A percentile compares a stretch with the other conserved stretches of the same genome.
Conservation (phyloP, 495 filamentous ascomycete species). For the Parachaetomium inaequale region DNA sequence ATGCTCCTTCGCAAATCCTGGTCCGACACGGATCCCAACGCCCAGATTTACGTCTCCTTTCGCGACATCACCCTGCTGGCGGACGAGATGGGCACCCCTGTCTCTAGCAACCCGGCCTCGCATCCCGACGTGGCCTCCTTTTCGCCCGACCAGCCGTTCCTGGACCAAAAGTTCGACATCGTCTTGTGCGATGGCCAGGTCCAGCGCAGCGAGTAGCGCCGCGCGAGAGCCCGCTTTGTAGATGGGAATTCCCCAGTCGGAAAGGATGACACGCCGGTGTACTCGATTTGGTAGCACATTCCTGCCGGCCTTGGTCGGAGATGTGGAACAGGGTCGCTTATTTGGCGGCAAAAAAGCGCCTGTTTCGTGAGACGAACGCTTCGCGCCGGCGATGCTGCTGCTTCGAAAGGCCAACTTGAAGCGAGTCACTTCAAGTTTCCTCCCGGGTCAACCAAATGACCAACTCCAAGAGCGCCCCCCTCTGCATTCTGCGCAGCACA, state of each 20-base stretch:
- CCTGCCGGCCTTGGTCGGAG: background rate
- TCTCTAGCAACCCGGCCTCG: constrained; percentile 31
- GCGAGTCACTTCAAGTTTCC: no score
- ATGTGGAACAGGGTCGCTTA: background rate
- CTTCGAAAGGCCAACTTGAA: no score
- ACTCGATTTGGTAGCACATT: background rate
- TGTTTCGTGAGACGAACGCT: no score
- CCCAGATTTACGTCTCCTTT: constrained; percentile 28
- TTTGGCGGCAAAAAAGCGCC: background rate
- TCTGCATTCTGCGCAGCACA: no score
- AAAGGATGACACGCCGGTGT: background rate
- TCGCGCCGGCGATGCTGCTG: no score
- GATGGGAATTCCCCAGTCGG: background rate
- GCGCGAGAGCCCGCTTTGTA: background rate
- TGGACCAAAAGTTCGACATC: constrained; percentile 44
- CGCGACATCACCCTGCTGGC: constrained; percentile 55
- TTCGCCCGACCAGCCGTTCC: constrained; percentile 29
- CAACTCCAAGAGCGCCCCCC: no score
- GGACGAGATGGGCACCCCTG: constrained; percentile 45
- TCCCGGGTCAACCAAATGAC: no score
- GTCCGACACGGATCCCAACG: background rate
- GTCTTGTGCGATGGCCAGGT: constrained; percentile 58
- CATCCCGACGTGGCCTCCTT: constrained; percentile 47
- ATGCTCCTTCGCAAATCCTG: constrained; percentile 34
- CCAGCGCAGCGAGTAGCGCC: constrained; percentile 43